Conservation (phyloP, 2,329 filamentous ascomycete species). For the Aspergillus ruber region DNA sequence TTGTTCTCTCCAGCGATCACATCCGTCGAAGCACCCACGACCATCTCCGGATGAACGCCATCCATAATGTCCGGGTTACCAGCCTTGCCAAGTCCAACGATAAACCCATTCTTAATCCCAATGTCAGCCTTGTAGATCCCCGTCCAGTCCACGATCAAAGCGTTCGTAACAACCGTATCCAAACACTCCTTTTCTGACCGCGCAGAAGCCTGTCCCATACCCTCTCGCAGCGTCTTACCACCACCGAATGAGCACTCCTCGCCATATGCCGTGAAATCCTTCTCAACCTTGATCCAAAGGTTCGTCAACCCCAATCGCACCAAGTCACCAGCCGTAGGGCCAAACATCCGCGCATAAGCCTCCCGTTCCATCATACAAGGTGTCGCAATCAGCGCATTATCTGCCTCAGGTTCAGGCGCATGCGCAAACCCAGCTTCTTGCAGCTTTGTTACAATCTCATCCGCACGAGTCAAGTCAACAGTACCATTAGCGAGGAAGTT, state of each 20-base stretch:
- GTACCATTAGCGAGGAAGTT: conserved; percentile 70
- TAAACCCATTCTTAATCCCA: conserved; percentile 79
- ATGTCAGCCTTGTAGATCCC: conserved; percentile 97
- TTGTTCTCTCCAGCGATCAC: conserved; percentile 85
- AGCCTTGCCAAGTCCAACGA: conserved; percentile 86
- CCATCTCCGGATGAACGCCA: conserved; percentile 68
- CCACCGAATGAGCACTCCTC: conserved; percentile 95
- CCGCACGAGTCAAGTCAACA: conserved; percentile 58
- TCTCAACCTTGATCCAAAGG: conserved; percentile 85
- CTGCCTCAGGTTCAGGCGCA: conserved; percentile 57
- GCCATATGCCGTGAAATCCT: conserved; percentile 75
- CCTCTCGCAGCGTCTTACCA: conserved; percentile 86
- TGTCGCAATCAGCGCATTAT: conserved; percentile 49
- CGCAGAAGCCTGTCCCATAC: conserved; percentile 88
- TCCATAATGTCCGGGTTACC: conserved; percentile 98
- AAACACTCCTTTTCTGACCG: conserved; percentile 64
- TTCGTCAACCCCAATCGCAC: conserved; percentile 77
- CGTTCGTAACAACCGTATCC: conserved; percentile 84
- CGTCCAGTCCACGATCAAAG: conserved; percentile 80
- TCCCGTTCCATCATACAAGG: conserved; percentile 66
- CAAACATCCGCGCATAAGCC: conserved; percentile 83
- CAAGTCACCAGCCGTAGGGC: conserved; percentile 81
- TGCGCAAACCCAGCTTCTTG: conserved; percentile 73
- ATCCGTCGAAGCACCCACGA: conserved; percentile 84
- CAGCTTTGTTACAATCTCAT: conserved; percentile 62